Conservation (phyloP, 139 green algal species). For the Volvox reticuliferus region DNA sequence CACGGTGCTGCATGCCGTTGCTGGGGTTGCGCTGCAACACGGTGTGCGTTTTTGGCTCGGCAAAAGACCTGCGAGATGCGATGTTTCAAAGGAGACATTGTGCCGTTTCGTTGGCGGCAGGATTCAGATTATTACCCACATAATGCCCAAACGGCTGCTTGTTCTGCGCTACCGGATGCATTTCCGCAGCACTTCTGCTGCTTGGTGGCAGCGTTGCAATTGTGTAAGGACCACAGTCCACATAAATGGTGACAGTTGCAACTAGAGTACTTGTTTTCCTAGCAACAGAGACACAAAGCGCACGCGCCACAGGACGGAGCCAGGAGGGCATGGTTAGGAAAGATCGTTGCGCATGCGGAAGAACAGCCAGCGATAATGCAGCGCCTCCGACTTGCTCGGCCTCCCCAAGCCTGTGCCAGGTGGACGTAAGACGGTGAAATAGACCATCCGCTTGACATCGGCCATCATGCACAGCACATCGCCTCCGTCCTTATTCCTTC, state of each 20-base stretch:
- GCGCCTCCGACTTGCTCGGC: too few relatives aligned
- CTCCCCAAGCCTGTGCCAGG: too few relatives aligned
- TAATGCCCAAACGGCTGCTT: background rate
- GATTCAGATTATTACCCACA: background rate
- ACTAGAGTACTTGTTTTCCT: too few relatives aligned
- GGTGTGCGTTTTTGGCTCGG: background rate
- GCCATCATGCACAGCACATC: slow-evolving; percentile 24
- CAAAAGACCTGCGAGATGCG: background rate
- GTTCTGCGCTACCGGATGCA: background rate
- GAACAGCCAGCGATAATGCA: too few relatives aligned
- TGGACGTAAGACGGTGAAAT: background rate
- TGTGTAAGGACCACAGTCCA: slow-evolving; percentile 23
- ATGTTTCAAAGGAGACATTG: background rate
- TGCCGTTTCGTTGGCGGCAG: slow-evolving; percentile 13
- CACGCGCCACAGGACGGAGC: too few relatives aligned
- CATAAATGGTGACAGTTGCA: too few relatives aligned
- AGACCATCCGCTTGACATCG: background rate
- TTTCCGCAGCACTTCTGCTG: background rate
- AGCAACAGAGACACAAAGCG: too few relatives aligned
- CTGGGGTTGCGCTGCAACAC: background rate
- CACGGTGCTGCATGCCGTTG: background rate
- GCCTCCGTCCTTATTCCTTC: background rate
- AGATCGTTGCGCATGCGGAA: too few relatives aligned
- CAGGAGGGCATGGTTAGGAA: too few relatives aligned
- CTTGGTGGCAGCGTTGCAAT: background rate